These are phyloP conservation scores for Eucalyptus virginea DNA, from an alignment of 345 rosid species.

Conservation along the genomic window DNA sequence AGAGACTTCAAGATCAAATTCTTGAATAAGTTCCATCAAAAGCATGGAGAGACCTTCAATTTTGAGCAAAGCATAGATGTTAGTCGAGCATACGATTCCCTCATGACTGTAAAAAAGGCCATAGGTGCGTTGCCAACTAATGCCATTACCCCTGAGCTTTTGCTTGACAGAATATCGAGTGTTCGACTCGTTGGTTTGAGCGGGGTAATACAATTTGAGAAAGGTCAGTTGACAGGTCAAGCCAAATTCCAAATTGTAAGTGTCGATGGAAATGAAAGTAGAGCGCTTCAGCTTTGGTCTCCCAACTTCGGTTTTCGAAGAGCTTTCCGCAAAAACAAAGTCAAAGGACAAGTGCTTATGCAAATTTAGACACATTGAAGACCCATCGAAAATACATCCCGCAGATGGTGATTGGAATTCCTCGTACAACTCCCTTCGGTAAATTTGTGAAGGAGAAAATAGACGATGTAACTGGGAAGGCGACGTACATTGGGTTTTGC, in stretches of 20 bases:
- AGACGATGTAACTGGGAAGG: neutral
- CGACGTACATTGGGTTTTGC: constrained; percentile 25
- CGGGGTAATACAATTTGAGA: constrained; percentile 17
- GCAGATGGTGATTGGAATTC: constrained; percentile 28
- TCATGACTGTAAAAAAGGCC: constrained; percentile 3
- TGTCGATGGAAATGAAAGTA: constrained; percentile 23
- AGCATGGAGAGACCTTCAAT: constrained; percentile 9
- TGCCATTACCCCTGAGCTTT: neutral
- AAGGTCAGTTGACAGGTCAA: neutral
- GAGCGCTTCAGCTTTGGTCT: constrained; percentile 26
- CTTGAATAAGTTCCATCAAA: neutral
- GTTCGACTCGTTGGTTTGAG: constrained; percentile 25
- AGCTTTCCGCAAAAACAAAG: neutral
- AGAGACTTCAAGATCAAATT: constrained; percentile 6
- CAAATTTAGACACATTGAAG: constrained; percentile 1
- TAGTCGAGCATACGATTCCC: constrained; percentile 26
- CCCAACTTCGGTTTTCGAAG: constrained; percentile 15
- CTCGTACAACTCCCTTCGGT: constrained; percentile 15
- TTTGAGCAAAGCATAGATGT: constrained; percentile 18
- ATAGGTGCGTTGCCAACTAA: neutral
- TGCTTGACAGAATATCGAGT: constrained; percentile 1
- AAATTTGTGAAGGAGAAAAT: constrained; percentile 16
- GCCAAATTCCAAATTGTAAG: constrained; percentile 10
- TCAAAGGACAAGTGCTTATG: neutral
- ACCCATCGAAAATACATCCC: constrained; percentile 14